Evolutionary conservation across 768 basidiomycete species (phyloP).

Genomic region (Lentinula lateritia): DNA sequence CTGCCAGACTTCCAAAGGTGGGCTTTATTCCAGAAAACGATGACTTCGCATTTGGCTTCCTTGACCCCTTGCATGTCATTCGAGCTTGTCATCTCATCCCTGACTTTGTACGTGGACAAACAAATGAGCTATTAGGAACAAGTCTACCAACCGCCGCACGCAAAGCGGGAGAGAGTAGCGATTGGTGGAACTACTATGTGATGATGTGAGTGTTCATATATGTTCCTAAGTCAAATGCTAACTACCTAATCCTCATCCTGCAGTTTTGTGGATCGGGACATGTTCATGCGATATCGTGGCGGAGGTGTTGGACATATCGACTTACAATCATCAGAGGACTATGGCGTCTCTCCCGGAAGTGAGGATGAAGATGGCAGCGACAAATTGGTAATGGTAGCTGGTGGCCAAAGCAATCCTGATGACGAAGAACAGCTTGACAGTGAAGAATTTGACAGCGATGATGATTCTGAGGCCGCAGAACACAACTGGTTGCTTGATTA

Average conservation of each 20-base stretch:
- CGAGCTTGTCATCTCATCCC: slow-evolving; percentile 25
- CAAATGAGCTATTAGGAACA: slow-evolving; percentile 10
- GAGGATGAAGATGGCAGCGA: background rate
- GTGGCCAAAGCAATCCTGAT: no score
- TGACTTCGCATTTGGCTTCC: slow-evolving; percentile 27
- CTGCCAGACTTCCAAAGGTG: slow-evolving; percentile 20
- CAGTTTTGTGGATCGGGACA: no score
- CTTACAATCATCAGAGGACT: background rate
- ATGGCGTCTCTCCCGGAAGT: background rate
- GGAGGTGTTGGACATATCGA: background rate
- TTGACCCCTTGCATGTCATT: slow-evolving; percentile 23
- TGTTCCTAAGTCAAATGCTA: background rate
- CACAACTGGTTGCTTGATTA: no score
- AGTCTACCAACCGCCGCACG: slow-evolving; percentile 2
- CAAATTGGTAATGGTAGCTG: no score
- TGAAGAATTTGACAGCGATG: no score
- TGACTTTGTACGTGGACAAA: slow-evolving; percentile 19
- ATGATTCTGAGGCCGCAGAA: no score
- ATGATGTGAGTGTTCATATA: slow-evolving; percentile 23
- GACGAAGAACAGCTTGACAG: no score
- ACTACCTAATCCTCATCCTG: background rate
- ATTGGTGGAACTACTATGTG: slow-evolving; percentile 28
- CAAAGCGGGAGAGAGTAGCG: slow-evolving; percentile 9
- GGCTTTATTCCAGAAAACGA: slow-evolving; percentile 23
- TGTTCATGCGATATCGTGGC: no score